Evolutionary conservation across 176 grass and related monocot species (phyloP).

Genomic region (Typha latifolia): DNA sequence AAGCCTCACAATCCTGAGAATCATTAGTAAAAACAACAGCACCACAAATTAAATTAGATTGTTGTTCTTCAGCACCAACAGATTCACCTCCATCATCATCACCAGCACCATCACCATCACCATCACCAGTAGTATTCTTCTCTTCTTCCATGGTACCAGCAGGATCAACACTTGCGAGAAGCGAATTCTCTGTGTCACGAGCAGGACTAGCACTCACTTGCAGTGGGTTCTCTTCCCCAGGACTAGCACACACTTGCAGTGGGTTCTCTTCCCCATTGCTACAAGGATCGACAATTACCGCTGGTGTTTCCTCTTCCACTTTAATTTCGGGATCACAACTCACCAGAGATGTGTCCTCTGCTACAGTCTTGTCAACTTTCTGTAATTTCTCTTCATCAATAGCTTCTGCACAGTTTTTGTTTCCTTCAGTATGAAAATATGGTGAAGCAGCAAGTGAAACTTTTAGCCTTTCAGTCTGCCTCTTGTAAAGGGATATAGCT

Average conservation of each 20-base stretch:
- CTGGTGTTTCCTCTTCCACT: neutral
- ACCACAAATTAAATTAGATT: constrained; percentile 19
- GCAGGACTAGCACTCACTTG: constrained; percentile 4
- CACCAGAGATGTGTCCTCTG: constrained; percentile 8
- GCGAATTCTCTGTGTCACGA: constrained; percentile 4
- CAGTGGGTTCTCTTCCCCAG: constrained; percentile 4
- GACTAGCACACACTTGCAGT: constrained; percentile 4
- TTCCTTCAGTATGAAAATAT: constrained; percentile 20
- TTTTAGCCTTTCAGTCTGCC: constrained; percentile 32
- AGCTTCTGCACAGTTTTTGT: constrained; percentile 23
- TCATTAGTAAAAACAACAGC: constrained; percentile 34
- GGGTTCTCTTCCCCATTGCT: constrained; percentile 5
- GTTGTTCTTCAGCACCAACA: constrained; percentile 15
- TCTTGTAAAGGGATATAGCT: constrained; percentile 69
- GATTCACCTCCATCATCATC: constrained; percentile 5
- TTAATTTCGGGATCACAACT: neutral
- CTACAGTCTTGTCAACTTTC: constrained; percentile 14
- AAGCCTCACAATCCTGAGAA: constrained; percentile 46
- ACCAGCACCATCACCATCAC: neutral
- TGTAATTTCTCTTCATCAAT: constrained; percentile 7
- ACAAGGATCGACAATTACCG: constrained; percentile 11
- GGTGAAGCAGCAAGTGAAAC: neutral
- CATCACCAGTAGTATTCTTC: constrained; percentile 10
- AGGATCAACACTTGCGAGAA: constrained; percentile 7
- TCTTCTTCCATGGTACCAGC: constrained; percentile 34